Base-by-base conservation (phyloP, 2,329 filamentous ascomycete genomes). In the Tolypocladium ophioglossoides region DNA sequence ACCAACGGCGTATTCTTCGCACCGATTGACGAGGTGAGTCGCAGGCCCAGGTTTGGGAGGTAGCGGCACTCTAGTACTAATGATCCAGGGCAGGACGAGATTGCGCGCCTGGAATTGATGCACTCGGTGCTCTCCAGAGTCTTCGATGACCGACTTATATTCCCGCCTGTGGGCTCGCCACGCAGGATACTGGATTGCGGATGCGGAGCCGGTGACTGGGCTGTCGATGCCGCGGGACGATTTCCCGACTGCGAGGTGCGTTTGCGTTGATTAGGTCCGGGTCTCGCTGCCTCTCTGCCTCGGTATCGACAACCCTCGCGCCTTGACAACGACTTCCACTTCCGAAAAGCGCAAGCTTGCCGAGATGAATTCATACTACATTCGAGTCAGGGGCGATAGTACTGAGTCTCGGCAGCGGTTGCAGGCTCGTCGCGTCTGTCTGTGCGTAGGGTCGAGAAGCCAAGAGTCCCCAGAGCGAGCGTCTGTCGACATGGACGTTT, bases 171-270 rank as follows among this genome's bases (percentile, higher is more conserved):
- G 50, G 69, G 66, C 47, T 72, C 74, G 32, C 78, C 80, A 27
- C 72, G 73, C 60, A 78, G 78, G 62, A 77, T 90, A 44, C 74
- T 91, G 32, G 87, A 91, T 55, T 89, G 85, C 61, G 87, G 87
- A 0, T 87, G 82, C 67, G 87, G 87, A 41, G 77, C 82, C n/a
- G 86, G 78, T 41, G 75, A 81, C 50, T 91, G 87, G 87, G 85
- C 86, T 24, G 70, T 80, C 37, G 84, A 86, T 27, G 83, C 87
- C 52, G 86, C 86, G 49, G 77, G 80, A 63, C 72, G 78, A 57
- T 73, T 85, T 69, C 84, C 84, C 50, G 70, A 75, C 57, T 85
- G 82, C 64, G 78, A 88, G 74, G 86, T 87, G 64, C 62, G 73
- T 64, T 41, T 46, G 41, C 32, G 27, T 52, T 24, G 18, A 16